Conservation (phyloP, 1,284 basidiomycete species). For the Laetiporus sulphureus region DNA sequence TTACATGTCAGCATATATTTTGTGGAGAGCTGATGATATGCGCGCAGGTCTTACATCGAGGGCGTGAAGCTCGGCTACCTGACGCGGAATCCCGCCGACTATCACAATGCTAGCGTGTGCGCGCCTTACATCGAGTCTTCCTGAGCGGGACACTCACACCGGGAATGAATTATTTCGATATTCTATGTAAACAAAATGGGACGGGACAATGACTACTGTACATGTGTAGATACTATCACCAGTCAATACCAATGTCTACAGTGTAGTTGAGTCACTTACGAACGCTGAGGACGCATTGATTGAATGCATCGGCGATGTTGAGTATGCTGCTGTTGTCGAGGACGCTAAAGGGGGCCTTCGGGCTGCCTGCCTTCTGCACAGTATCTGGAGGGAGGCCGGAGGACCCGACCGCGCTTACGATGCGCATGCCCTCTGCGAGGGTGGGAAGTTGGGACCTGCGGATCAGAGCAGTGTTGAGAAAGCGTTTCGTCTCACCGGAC, state of each 20-base stretch:
- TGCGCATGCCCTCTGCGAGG: constrained; percentile 8
- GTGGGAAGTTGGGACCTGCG: constrained; percentile 8
- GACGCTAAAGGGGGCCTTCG: not conserved
- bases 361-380: not conserved
- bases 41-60: constrained; percentile 63
- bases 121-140: constrained; percentile 31
- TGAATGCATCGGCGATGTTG: constrained; percentile 1
- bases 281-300: not conserved
- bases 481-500: too few species aligned
- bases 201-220: too few species aligned
- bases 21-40: not conserved
- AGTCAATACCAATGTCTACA: too few species aligned
- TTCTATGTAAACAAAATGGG: too few species aligned
- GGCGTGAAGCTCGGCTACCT: constrained; percentile 53
- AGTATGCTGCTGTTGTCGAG: constrained; percentile 3
- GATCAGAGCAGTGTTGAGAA: too few species aligned
- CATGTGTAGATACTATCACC: too few species aligned
- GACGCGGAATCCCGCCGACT: constrained; percentile 50
- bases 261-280: too few species aligned
- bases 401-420: constrained; percentile 9
- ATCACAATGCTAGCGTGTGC: constrained; percentile 57
- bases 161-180: too few species aligned
- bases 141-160: not conserved
- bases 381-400: constrained; percentile 6
- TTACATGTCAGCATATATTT: not conserved